Evolutionary conservation across 352 stramenopile genomes (phyloP).

Genomic region (Phytopythium cucurbitacearum): DNA sequence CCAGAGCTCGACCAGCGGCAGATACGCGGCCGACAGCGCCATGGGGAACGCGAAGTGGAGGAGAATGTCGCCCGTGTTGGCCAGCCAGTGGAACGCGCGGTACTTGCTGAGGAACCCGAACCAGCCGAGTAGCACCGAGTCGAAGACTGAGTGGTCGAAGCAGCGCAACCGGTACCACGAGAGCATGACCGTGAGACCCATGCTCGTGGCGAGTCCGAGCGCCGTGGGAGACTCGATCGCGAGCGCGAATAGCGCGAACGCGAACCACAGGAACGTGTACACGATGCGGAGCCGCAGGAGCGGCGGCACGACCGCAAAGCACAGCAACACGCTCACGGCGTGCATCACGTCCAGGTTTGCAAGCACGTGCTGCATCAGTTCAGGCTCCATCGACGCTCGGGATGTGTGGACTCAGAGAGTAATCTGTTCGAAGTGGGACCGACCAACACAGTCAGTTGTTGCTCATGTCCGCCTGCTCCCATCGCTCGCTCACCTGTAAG

Average conservation of each 20-base stretch:
- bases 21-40: constrained; percentile 13
- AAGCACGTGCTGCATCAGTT: neutral
- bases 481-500: too few species aligned
- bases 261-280: constrained; percentile 23
- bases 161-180: constrained; percentile 27
- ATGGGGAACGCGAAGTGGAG: constrained; percentile 22
- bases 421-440: too few species aligned
- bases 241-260: constrained; percentile 18
- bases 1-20: constrained; percentile 27
- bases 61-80: constrained; percentile 17
- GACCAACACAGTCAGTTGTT: too few species aligned
- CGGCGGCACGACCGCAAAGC: constrained; percentile 15
- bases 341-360: constrained; percentile 9
- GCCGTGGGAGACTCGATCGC: constrained; percentile 15
- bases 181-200: constrained; percentile 27
- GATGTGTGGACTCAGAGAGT: neutral
- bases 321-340: constrained; percentile 11
- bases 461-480: too few species aligned
- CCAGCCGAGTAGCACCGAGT: constrained; percentile 27
- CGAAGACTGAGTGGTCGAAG: constrained; percentile 26
- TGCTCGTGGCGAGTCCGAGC: constrained; percentile 20
- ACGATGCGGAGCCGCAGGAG: constrained; percentile 15
- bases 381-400: neutral
- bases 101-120: constrained; percentile 28
- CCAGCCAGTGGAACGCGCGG: constrained; percentile 13